Conservation (phyloP, 2,329 filamentous ascomycete species). For the Penicillium concentricum region DNA sequence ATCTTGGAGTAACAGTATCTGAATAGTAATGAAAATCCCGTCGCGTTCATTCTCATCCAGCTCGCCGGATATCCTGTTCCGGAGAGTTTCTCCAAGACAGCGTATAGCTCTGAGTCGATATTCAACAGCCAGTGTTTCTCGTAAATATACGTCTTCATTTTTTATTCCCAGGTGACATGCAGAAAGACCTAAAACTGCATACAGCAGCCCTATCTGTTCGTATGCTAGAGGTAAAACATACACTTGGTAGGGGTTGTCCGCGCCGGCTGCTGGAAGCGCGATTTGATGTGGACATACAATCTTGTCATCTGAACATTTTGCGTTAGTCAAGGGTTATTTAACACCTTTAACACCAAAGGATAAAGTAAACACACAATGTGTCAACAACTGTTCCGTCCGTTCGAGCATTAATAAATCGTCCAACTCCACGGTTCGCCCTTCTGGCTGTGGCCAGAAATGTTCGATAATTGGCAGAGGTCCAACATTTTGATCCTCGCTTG, state of each 20-base stretch:
- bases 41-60: constrained; percentile 29
- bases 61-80: constrained; percentile 24
- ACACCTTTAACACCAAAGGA: too few species aligned
- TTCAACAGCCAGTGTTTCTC: constrained; percentile 28
- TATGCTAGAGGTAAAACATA: constrained; percentile 32
- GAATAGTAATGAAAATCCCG: constrained; percentile 30
- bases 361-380: background rate
- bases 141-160: constrained; percentile 18
- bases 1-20: constrained; percentile 33
- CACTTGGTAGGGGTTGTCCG: constrained; percentile 30
- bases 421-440: background rate
- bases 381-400: background rate
- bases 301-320: constrained; percentile 21
- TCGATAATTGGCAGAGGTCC: background rate
- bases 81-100: constrained; percentile 26
- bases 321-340: background rate
- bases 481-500: too few species aligned
- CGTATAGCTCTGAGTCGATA: constrained; percentile 31
- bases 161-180: constrained; percentile 30
- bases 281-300: constrained; percentile 33
- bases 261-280: constrained; percentile 21
- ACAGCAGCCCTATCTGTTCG: constrained; percentile 28
- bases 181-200: constrained; percentile 29
- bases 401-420: constrained; percentile 6
- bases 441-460: background rate